Percentiles rank a stretch among this genome's conserved stretches.
phyloP scores from a whole-genome alignment of 2,329 filamentous ascomycete genomes.

The Aspergillus quadricinctus region DNA sequence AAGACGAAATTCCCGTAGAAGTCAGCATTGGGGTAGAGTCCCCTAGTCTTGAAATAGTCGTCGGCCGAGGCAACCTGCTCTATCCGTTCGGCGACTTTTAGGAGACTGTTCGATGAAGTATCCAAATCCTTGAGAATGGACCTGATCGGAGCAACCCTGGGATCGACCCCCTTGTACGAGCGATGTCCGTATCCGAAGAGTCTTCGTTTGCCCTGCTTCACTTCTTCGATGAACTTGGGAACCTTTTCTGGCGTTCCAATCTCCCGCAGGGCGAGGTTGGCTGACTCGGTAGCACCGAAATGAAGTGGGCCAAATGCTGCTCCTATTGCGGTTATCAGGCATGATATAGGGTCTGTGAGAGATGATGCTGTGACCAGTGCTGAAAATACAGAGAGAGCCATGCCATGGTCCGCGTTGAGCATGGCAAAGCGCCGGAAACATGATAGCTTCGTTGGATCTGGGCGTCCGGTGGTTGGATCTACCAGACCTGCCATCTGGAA shows the following conservation, averaged over 20 bases:
- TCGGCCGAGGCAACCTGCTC: conserved; percentile 21
- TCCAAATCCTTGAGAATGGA: conserved; percentile 21
- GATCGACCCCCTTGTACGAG: conserved; percentile 28
- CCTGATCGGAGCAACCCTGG: conserved; percentile 22
- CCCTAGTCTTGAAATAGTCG: conserved; percentile 23
- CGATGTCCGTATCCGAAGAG: conserved; percentile 32
- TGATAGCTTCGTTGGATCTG: conserved; percentile 44
- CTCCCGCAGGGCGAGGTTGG: conserved; percentile 40
- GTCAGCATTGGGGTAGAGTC: conserved; percentile 43
- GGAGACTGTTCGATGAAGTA: conserved; percentile 8
- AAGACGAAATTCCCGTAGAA: conserved; percentile 44
- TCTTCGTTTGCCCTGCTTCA: conserved; percentile 23
- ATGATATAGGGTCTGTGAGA: conserved; percentile 52
- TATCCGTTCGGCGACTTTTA: conserved; percentile 25
- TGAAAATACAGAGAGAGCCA: conserved; percentile 55
- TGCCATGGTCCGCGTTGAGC: conserved; percentile 56
- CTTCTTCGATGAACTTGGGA: conserved; percentile 23
- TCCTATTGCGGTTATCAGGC: conserved; percentile 50
- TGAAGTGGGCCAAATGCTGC: conserved; percentile 56
- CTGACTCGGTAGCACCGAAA: conserved; percentile 56
- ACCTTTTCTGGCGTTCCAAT: conserved; percentile 24
- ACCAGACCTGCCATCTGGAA: conserved; percentile 53
- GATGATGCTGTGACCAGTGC: conserved; percentile 55
- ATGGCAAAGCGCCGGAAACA: conserved; percentile 53
- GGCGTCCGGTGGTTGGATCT: conserved; percentile 44